These are phyloP conservation scores for Vitellaria paradoxa DNA, from an alignment of 179 eudicot species.

Conservation along the genomic window DNA sequence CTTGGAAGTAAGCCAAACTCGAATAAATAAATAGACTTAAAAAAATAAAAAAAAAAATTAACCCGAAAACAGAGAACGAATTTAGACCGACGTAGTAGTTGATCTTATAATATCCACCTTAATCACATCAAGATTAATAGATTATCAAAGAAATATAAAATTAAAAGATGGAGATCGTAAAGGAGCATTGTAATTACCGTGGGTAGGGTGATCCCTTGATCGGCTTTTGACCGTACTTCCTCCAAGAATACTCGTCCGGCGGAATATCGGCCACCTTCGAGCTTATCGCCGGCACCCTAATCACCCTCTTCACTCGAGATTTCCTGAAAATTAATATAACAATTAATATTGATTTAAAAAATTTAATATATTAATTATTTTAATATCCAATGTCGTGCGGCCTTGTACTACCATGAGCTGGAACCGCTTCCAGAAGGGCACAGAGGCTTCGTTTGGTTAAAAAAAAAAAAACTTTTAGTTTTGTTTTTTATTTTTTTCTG, in stretches of 20 bases:
- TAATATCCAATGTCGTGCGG: not conserved
- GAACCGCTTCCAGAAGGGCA: not conserved
- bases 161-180: not conserved
- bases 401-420: not conserved
- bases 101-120: too few relatives aligned
- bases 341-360: too few relatives aligned
- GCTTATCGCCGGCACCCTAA: constrained; percentile 62
- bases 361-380: too few relatives aligned
- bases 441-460: not conserved
- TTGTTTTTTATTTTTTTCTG: too few relatives aligned
- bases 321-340: constrained; percentile 38
- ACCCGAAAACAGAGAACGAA: too few relatives aligned
- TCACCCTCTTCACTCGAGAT: constrained; percentile 44
- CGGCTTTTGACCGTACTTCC: constrained; percentile 75
- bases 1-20: too few relatives aligned
- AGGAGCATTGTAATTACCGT: constrained; percentile 39
- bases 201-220: constrained; percentile 80
- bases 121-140: not conserved
- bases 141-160: not conserved
- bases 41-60: too few relatives aligned
- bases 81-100: too few relatives aligned
- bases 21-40: too few relatives aligned
- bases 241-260: constrained; percentile 64
- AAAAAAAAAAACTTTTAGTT: not conserved
- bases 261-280: constrained; percentile 68